These are phyloP conservation scores for Phaeophleospora eucalypticola DNA, from an alignment of 2,329 filamentous ascomycete species.

Conservation along the genomic window DNA sequence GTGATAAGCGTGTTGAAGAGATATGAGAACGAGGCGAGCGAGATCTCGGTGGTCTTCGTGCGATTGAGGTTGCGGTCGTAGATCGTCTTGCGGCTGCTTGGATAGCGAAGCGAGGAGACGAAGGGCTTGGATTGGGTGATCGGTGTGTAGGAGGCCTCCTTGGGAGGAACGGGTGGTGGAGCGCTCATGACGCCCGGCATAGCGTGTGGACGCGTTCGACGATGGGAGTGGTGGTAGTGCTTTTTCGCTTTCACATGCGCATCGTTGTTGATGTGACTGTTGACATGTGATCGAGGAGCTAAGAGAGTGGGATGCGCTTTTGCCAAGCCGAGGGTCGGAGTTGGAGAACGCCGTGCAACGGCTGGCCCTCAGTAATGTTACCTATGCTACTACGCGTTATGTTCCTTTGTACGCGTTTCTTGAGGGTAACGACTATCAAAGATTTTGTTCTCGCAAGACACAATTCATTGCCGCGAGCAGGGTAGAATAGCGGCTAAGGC, in stretches of 20 bases:
- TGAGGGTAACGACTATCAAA: too few relatives aligned
- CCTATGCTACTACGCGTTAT: too few relatives aligned
- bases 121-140: slow-evolving; percentile 33
- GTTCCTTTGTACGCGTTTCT: too few relatives aligned
- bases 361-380: too few relatives aligned
- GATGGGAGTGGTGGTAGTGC: neutral
- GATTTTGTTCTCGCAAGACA: too few relatives aligned
- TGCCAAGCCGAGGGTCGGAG: too few relatives aligned
- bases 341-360: too few relatives aligned
- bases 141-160: slow-evolving; percentile 19
- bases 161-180: slow-evolving; percentile 13
- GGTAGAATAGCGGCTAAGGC: too few relatives aligned
- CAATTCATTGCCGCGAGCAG: too few relatives aligned
- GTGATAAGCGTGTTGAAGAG: slow-evolving; percentile 95
- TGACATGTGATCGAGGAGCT: too few relatives aligned
- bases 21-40: slow-evolving; percentile 90
- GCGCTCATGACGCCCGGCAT: slow-evolving; percentile 16
- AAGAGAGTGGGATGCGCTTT: too few relatives aligned
- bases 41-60: slow-evolving; percentile 80
- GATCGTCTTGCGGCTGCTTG: slow-evolving; percentile 92
- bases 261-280: neutral
- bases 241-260: neutral
- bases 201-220: neutral
- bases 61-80: slow-evolving; percentile 95
- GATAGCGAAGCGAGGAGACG: slow-evolving; percentile 68